phyloP scores from a whole-genome alignment of 805 yeast species.

The Candida rishiriensis region DNA sequence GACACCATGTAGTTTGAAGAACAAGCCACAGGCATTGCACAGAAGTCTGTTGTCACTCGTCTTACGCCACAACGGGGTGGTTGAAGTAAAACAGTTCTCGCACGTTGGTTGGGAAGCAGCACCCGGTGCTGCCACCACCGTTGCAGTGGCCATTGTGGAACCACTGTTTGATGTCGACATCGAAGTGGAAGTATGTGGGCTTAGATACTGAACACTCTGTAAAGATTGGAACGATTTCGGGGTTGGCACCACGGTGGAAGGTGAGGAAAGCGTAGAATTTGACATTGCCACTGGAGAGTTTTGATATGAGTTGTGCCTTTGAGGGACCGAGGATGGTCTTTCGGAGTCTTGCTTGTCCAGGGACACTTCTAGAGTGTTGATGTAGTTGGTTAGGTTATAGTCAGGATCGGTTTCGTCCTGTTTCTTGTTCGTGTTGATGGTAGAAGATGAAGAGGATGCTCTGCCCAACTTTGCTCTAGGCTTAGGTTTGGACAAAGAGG shows the following conservation, averaged over 20 bases:
- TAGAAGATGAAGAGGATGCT: constrained; percentile 2
- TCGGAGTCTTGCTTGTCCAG: constrained; percentile 20
- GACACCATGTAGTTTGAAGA: constrained; percentile 78
- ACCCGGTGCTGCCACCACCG: constrained; percentile 6
- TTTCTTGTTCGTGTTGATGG: not conserved
- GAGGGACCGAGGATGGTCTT: constrained; percentile 3
- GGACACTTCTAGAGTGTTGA: constrained; percentile 30
- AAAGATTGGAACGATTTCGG: constrained; percentile 9
- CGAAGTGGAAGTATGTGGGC: constrained; percentile 1
- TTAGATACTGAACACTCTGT: constrained; percentile 4
- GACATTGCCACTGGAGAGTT: not conserved
- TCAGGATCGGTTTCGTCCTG: constrained; percentile 6
- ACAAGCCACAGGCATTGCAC: constrained; percentile 92
- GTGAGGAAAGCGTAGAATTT: constrained; percentile 11
- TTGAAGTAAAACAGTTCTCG: constrained; percentile 84
- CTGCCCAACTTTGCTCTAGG: not conserved
- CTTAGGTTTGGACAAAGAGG: not conserved
- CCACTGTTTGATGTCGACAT: constrained; percentile 2
- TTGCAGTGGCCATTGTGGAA: not conserved
- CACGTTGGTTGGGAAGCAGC: constrained; percentile 43
- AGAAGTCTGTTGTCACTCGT: constrained; percentile 73
- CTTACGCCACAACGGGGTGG: constrained; percentile 93
- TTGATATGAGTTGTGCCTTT: not conserved
- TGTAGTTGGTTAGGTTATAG: constrained; percentile 27
- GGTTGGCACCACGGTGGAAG: constrained; percentile 3